Evolutionary conservation across 1,139 yeast genomes (phyloP).

Genomic region (Saccharomyces pastorianus): DNA sequence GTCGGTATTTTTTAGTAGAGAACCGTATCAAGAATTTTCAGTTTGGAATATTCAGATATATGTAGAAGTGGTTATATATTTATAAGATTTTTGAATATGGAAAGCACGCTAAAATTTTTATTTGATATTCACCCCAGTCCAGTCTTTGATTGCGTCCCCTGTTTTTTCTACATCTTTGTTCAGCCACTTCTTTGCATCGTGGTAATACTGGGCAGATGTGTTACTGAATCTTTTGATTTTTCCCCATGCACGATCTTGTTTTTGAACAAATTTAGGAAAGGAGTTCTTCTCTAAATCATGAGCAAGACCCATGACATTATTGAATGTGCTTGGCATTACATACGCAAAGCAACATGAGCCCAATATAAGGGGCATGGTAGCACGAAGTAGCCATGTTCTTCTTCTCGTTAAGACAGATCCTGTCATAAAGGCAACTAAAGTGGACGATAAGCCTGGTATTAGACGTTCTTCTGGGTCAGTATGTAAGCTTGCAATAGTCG

Average conservation of each 20-base stretch:
- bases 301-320: conserved; percentile 51
- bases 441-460: conserved; percentile 66
- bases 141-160: conserved; percentile 9
- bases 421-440: conserved; percentile 62
- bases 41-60: background rate
- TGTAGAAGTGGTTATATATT: background rate
- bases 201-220: conserved; percentile 20
- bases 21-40: background rate
- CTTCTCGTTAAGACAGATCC: conserved; percentile 73
- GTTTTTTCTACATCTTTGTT: conserved; percentile 30
- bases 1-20: background rate
- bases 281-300: conserved; percentile 60
- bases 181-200: conserved; percentile 36
- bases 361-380: conserved; percentile 53
- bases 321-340: conserved; percentile 71
- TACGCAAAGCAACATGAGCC: conserved; percentile 66
- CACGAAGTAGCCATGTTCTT: conserved; percentile 54
- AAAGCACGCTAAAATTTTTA: background rate
- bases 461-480: conserved; percentile 59
- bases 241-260: conserved; percentile 45
- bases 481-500: conserved; percentile 63
- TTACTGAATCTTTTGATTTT: background rate
- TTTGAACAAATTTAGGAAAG: conserved; percentile 59
- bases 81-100: background rate
- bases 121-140: conserved; percentile 16